Evolutionary conservation across 208 protist species (phyloP), one percentile per base, ranked within the genome.

Genomic region (Angomonas desouzai): DNA sequence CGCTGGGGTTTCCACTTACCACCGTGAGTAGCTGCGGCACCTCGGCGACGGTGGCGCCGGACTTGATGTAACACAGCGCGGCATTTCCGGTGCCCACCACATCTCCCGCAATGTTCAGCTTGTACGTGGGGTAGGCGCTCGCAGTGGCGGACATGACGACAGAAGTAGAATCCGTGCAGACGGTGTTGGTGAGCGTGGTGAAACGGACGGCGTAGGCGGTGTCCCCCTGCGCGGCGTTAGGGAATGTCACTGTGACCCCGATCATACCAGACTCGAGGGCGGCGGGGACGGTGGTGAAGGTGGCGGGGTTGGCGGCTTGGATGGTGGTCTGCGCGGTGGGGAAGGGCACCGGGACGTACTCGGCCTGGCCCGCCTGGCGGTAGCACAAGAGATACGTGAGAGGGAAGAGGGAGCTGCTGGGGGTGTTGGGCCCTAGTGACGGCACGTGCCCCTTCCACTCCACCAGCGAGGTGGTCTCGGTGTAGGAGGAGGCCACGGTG

Each of bases 11-110:
- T 36, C 77, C 76, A 20, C 48, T 48, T 0, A 38, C 58, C 16
- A 96, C 65, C 4, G 47, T 45, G n/a, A 94, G 64, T 27, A 83
- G 70, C 77, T 91, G 76, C 48, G 87, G 85, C 55, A 96, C 83
- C 70, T 96, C 87, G 0, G 91, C 91, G 22, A 94, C 87, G 4
- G 87, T 92, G 27, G 76, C 85, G 13, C 63, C 62, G 3, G 68
- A 55, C 43, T 77, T 72, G 29, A 83, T 79, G 76, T 93, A 92
- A 74, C 91, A 96, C 51, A 94, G 66, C 1, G 87, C 89, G 34
- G 77, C 63, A 55, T 75, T 80, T 49, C 25, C 64, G 34, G 49
- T 72, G 27, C 64, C 67, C 1, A 64, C 57, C 16, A 59, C 29
- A 18, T 64, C 55, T 23, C 72, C 64, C 4, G 87, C 70, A 29